Base-by-base conservation (phyloP, 805 yeast genomes). In the Cyberlindnera mrakii region DNA sequence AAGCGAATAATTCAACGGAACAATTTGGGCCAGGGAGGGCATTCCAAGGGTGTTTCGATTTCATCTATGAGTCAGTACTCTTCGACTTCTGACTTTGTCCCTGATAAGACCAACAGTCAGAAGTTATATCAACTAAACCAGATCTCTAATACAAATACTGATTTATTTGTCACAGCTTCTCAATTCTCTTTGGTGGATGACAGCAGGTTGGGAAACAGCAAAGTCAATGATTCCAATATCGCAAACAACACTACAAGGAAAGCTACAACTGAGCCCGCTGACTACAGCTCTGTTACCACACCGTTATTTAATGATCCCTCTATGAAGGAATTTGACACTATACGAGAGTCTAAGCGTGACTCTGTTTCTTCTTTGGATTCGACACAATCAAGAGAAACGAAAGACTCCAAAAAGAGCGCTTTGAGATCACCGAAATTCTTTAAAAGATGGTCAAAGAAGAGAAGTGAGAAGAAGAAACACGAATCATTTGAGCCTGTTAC, bases 151-250 rank as follows among this genome's bases (percentile, higher is more conserved):
- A 48, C 60, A 4, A 47, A 49, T 33, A 58, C 54, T 18, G 71
- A 67, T 30, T 59, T 64, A 3, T 68, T 57, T 52, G 66, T 64
- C 13, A 67, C 72, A 2, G 72, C 72, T 1, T 56, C 67, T 0
- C 70, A 68, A 42, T 58, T 68, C 23, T 54, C 62, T 8, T 45
- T 58, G 10, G 34, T 54, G 43, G 58, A 44, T 16, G 46, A n/a
- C n/a, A 15, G 27, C 27, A 23, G 11, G 19, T 25, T 13, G 4
- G 29, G 8, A 13, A 35, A 35, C 11, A 4, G 37, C 15, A 5
- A 6, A 6, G 11, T n/a, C 20, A 13, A 7, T 17, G 15, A 13
- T 9, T 33, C 25, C 14, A 17, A 33, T 33, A 17, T 8, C 8
- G 35, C 19, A 15, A 33, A 16, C 14, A 8, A 23, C 23, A 8